A percentile compares a stretch with the other conserved stretches of the same genome.
Conservation (phyloP, 768 basidiomycete species). For the Podaxis sp. region DNA sequence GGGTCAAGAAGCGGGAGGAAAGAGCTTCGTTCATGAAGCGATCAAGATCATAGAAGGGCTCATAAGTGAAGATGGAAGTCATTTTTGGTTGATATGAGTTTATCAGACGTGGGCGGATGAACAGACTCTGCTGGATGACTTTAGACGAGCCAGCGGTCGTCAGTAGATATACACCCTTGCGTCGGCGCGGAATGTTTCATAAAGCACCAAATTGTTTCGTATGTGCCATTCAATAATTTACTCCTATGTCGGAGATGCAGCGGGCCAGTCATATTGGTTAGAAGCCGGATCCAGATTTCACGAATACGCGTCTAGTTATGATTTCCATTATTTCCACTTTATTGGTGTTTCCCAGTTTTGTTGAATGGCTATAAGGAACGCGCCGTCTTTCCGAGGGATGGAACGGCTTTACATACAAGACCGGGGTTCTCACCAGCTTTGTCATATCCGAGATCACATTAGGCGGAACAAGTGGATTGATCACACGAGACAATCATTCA, state of each 20-base stretch:
- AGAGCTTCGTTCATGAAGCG: conserved; percentile 38
- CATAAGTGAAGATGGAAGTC: neutral
- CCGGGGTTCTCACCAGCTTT: no score
- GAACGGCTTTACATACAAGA: no score
- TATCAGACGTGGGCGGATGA: neutral
- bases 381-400: no score
- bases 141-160: neutral
- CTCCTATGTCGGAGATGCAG: neutral
- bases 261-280: neutral
- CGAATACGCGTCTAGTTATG: neutral
- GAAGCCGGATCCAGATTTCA: neutral
- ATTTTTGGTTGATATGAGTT: neutral
- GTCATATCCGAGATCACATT: no score
- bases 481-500: no score
- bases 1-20: neutral
- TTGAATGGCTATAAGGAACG: no score
- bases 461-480: no score
- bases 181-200: neutral
- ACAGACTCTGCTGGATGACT: no score
- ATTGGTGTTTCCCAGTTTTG: no score
- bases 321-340: neutral
- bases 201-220: neutral
- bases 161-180: neutral
- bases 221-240: neutral
- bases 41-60: conserved; percentile 43